These are phyloP conservation scores for Fusarium subglutinans DNA, from an alignment of 2,329 filamentous ascomycete species.

Conservation along the genomic window DNA sequence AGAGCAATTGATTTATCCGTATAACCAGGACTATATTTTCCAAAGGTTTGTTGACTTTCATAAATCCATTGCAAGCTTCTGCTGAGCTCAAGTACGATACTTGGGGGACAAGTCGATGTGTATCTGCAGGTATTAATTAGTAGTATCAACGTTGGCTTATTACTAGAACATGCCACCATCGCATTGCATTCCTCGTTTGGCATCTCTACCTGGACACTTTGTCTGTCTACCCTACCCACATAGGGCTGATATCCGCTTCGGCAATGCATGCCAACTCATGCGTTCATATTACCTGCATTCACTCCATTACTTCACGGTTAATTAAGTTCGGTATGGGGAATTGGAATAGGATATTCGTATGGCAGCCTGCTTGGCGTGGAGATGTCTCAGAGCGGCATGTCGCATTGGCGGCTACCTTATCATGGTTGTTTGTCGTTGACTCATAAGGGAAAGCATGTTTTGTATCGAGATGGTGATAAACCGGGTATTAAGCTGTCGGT, in stretches of 20 bases:
- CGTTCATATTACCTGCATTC: neutral
- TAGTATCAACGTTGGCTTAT: neutral
- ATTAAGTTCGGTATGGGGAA: neutral
- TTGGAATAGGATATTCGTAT: neutral
- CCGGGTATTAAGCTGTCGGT: neutral
- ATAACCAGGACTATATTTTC: neutral
- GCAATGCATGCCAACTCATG: constrained; percentile 17
- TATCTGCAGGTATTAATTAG: neutral
- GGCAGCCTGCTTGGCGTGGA: constrained; percentile 28
- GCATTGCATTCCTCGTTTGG: constrained; percentile 22
- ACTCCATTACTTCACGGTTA: neutral
- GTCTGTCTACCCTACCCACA: neutral
- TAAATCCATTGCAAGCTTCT: neutral
- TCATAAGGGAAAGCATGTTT: constrained; percentile 1
- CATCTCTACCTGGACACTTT: neutral
- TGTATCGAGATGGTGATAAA: neutral
- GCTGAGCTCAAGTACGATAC: neutral
- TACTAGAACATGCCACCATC: neutral
- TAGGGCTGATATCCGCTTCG: constrained; percentile 19
- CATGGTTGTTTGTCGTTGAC: constrained; percentile 3
- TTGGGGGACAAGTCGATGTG: neutral
- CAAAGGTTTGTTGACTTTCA: no score
- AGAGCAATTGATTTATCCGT: no score
- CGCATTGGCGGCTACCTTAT: neutral
- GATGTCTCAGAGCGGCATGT: constrained; percentile 12